These are phyloP conservation scores for Passalora sequoiae DNA, from an alignment of 2,329 filamentous ascomycete genomes.

Conservation along the genomic window DNA sequence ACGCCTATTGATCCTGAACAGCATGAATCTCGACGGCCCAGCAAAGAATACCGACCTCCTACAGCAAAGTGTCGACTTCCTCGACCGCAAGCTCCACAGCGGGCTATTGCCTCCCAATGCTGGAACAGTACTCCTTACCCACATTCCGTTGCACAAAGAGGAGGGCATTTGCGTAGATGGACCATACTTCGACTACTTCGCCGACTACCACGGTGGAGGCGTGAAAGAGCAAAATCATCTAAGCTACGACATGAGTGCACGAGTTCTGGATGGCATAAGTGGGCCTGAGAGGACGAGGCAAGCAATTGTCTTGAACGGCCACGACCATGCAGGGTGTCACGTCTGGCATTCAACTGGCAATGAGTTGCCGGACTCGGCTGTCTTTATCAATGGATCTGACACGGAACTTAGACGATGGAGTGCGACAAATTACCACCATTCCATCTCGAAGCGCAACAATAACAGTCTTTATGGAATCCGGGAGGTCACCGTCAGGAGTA, in stretches of 20 bases:
- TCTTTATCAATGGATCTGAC: background rate
- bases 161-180: conserved; percentile 76
- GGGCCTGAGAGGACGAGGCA: conserved; percentile 66
- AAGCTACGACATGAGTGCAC: conserved; percentile 61
- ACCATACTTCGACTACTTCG: conserved; percentile 77
- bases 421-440: conserved; percentile 14
- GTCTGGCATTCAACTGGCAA: conserved; percentile 56
- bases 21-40: conserved; percentile 88
- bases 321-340: conserved; percentile 94
- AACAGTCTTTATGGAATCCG: conserved; percentile 56
- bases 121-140: conserved; percentile 82
- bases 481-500: conserved; percentile 90
- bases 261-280: conserved; percentile 77
- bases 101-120: conserved; percentile 24
- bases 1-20: conserved; percentile 80
- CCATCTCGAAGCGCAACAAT: conserved; percentile 10
- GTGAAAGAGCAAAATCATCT: conserved; percentile 90
- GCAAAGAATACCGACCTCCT: conserved; percentile 64
- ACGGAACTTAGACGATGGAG: conserved; percentile 19
- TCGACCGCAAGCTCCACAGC: conserved; percentile 19
- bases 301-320: conserved; percentile 82
- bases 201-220: conserved; percentile 56
- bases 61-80: conserved; percentile 68
- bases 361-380: conserved; percentile 15
- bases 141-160: conserved; percentile 83